phyloP scores from a whole-genome alignment of 495 filamentous ascomycete genomes.

The Aspergillus ostianus region DNA sequence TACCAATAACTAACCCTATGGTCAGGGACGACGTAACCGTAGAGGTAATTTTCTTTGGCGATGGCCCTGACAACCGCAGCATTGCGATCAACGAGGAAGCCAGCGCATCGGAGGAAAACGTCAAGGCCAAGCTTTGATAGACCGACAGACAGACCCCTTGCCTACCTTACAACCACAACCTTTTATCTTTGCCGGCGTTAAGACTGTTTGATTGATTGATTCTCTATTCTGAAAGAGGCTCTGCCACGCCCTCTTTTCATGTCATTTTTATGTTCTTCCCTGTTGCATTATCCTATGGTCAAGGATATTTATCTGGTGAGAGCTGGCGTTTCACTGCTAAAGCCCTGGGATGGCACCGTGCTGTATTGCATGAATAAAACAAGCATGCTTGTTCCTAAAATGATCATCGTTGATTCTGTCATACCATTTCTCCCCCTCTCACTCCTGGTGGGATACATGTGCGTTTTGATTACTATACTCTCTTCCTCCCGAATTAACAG shows the following conservation, averaged over 20 bases:
- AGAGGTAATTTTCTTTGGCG: constrained; percentile 97
- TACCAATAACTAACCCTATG: constrained; percentile 11
- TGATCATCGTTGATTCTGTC: neutral
- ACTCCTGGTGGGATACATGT: neutral
- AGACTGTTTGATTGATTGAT: neutral
- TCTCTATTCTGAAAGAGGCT: constrained; percentile 4
- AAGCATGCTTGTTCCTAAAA: neutral
- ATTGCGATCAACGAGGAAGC: constrained; percentile 85
- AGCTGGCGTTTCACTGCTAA: neutral
- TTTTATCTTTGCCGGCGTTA: neutral
- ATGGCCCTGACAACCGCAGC: constrained; percentile 68
- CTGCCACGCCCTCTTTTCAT: neutral
- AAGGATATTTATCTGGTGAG: neutral
- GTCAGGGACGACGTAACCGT: constrained; percentile 89
- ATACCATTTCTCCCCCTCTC: too few relatives aligned
- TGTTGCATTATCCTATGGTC: constrained; percentile 3
- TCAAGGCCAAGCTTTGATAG: constrained; percentile 58
- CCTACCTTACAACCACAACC: neutral
- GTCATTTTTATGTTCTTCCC: constrained; percentile 1
- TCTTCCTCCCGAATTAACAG: neutral
- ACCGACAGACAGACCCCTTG: neutral
- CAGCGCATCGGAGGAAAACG: constrained; percentile 56
- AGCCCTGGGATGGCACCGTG: neutral
- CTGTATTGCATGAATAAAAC: neutral
- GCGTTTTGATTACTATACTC: neutral